Percentiles rank a stretch among this genome's conserved stretches.
Evolutionary conservation across 139 green algal species (phyloP).

Genomic region (Chlorella sorokiniana): DNA sequence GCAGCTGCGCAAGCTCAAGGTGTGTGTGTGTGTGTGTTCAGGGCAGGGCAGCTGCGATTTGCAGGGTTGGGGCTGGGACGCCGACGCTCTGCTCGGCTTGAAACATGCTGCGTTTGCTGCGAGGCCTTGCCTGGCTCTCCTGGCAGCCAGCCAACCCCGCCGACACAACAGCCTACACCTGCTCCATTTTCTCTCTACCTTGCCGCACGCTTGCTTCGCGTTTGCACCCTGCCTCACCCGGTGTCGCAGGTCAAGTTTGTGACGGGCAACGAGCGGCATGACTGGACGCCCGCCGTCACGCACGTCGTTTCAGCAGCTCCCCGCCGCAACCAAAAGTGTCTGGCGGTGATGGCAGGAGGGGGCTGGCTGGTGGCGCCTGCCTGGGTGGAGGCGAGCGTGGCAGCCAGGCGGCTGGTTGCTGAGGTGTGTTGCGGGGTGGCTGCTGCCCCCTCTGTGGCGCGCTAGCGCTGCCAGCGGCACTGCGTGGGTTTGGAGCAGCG

Average conservation of each 20-base stretch:
- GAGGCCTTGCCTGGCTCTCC: no score
- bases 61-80: not conserved
- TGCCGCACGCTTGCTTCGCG: not conserved
- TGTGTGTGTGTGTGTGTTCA: not conserved
- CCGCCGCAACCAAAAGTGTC: constrained; percentile 25
- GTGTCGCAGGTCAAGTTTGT: constrained; percentile 13
- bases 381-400: constrained; percentile 5
- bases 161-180: no score
- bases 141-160: no score
- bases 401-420: not conserved
- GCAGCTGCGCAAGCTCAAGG: constrained; percentile 9
- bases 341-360: constrained; percentile 7
- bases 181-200: no score
- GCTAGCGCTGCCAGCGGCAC: no score
- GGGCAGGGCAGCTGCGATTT: not conserved
- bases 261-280: constrained; percentile 14
- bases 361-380: not conserved
- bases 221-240: not conserved
- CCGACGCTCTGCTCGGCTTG: not conserved
- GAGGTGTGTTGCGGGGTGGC: not conserved
- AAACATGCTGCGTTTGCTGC: no score
- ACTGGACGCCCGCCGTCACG: not conserved
- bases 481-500: no score
- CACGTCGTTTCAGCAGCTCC: constrained; percentile 7
- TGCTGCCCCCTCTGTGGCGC: not conserved